Evolutionary conservation across 352 stramenopile species (phyloP).

Genomic region (Phytophthora podocarpi): DNA sequence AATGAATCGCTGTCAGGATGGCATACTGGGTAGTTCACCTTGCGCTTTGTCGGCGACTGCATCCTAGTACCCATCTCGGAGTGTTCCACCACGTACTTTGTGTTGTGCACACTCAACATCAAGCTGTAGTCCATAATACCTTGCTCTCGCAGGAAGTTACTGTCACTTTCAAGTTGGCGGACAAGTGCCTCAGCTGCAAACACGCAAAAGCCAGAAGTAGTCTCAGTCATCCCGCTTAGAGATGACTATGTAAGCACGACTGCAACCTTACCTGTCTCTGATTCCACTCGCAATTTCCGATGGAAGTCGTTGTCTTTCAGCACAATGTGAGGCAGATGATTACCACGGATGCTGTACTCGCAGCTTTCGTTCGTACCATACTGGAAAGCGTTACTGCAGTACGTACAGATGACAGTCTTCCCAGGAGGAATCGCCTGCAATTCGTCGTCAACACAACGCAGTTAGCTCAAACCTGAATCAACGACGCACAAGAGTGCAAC

Average conservation of each 20-base stretch:
- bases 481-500: background rate
- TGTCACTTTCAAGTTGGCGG: constrained; percentile 70
- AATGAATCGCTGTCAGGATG: constrained; percentile 59
- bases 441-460: background rate
- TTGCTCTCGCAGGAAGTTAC: constrained; percentile 71
- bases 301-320: constrained; percentile 90
- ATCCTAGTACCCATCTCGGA: constrained; percentile 40
- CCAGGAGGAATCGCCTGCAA: constrained; percentile 70
- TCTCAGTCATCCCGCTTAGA: constrained; percentile 3
- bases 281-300: constrained; percentile 75
- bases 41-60: constrained; percentile 69
- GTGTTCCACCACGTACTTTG: constrained; percentile 85
- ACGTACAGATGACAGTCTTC: constrained; percentile 86
- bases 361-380: constrained; percentile 75
- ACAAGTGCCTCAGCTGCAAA: constrained; percentile 59
- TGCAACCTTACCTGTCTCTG: constrained; percentile 44
- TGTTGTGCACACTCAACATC: constrained; percentile 85
- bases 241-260: background rate
- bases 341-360: constrained; percentile 80
- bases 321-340: constrained; percentile 77
- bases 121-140: constrained; percentile 92
- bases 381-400: constrained; percentile 83
- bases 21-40: constrained; percentile 74
- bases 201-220: background rate
- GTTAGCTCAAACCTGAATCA: constrained; percentile 1